Conservation (phyloP, 2,329 filamentous ascomycete species). For the Fusarium floridanum region DNA sequence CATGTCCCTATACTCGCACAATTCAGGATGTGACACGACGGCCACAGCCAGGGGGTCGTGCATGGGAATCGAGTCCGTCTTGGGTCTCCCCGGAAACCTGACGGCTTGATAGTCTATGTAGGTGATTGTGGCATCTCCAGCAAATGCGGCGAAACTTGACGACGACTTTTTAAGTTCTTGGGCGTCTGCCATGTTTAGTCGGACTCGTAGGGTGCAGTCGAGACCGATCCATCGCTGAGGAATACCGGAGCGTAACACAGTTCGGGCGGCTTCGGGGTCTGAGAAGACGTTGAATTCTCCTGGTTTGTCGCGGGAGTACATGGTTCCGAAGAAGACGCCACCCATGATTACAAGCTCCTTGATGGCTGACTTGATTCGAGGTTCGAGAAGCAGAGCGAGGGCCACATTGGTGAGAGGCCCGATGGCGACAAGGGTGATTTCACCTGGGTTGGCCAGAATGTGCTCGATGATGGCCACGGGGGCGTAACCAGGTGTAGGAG, state of each 20-base stretch:
- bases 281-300: slow-evolving; percentile 27
- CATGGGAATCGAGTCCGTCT: slow-evolving; percentile 16
- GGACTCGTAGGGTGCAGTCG: slow-evolving; percentile 17
- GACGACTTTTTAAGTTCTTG: slow-evolving; percentile 10
- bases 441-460: slow-evolving; percentile 21
- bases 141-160: slow-evolving; percentile 18
- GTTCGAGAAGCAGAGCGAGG: slow-evolving; percentile 17
- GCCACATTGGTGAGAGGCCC: slow-evolving; percentile 26
- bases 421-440: slow-evolving; percentile 25
- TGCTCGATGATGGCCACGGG: slow-evolving; percentile 21
- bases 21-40: slow-evolving; percentile 11
- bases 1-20: slow-evolving; percentile 19
- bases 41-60: slow-evolving; percentile 23
- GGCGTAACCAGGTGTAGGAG: slow-evolving; percentile 10
- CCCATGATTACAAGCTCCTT: slow-evolving; percentile 29
- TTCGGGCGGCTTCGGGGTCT: slow-evolving; percentile 22
- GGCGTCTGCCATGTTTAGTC: slow-evolving; percentile 11
- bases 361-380: slow-evolving; percentile 13
- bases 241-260: slow-evolving; percentile 14
- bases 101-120: slow-evolving; percentile 21
- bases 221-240: slow-evolving; percentile 25
- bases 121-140: slow-evolving; percentile 10
- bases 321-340: slow-evolving; percentile 18
- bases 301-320: slow-evolving; percentile 12
- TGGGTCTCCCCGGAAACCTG: slow-evolving; percentile 21